Evolutionary conservation across 2,329 filamentous ascomycete genomes (phyloP), one percentile per base, ranked within the genome.

Genomic region (Diaporthe citrichinensis): DNA sequence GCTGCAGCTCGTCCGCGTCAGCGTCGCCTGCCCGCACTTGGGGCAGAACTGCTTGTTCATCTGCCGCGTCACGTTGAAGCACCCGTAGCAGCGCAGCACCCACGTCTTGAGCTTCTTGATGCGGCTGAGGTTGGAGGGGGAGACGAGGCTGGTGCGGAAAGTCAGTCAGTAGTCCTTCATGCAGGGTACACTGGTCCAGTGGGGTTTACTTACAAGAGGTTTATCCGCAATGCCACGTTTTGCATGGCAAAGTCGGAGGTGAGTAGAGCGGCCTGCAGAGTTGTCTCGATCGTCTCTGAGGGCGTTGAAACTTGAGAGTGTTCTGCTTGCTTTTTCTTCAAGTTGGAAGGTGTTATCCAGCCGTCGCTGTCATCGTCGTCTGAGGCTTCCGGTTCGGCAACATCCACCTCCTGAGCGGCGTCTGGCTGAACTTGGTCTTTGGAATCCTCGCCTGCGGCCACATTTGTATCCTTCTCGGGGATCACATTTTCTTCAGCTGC

Each of bases 181-280:
- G 10, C 10, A 3, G 77, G 5, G 31, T 41, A 14, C 36, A 36
- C 5, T n/a, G 1, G 4, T 17, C 25, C 25, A 4, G 67, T 6
- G 10, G n/a, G 28, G 3, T n/a, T 7, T 5, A 76, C 79, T 23
- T 77, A 81, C 80, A 84, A 84, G 20, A 99, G 91, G 86, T 98
- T 98, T 88, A 98, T 97, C 79, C 97, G 95, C 6, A 99, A 90
- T 2, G 97, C 91, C 10, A 98, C 95, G 83, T 98, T 98, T 86
- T 98, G 96, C 95, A 99, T 98, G 73, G 97, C 96, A 85, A 94
- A 98, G 87, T 99, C 97, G 74, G 94, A 95, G 1, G 97, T 98
- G 81, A 98, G 93, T 59, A 96, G 92, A n/a, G 95, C 96, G 23
- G 94, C 95, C 84, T 97, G 93, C 79, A 98, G 93, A 17, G 91